A percentile compares a stretch with the other conserved stretches of the same genome.
Evolutionary conservation across 495 filamentous ascomycete genomes (phyloP).

Genomic region (Rhypophila decipiens): DNA sequence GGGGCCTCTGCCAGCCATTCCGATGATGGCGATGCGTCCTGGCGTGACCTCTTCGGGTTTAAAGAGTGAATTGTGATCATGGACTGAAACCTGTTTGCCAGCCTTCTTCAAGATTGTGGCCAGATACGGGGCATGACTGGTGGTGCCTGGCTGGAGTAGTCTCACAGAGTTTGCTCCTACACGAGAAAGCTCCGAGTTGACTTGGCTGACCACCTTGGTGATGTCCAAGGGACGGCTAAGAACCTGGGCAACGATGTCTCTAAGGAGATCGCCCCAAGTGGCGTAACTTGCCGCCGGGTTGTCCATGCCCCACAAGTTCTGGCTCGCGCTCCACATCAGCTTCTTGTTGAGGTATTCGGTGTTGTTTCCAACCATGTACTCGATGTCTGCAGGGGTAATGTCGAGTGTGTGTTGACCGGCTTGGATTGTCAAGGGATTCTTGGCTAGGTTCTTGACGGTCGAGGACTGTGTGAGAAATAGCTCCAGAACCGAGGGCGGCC

Average conservation of each 20-base stretch:
- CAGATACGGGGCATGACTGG: neutral
- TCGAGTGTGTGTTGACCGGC: neutral
- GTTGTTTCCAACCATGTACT: neutral
- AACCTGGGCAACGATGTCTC: neutral
- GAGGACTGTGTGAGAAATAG: neutral
- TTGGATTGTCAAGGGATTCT: neutral
- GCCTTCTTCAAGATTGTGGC: neutral
- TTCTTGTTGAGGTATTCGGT: neutral
- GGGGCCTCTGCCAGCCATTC: constrained; percentile 59
- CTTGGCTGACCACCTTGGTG: neutral
- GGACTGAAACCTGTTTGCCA: neutral
- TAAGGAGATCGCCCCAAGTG: neutral
- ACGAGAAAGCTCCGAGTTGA: neutral
- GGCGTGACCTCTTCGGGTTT: neutral
- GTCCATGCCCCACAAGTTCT: neutral
- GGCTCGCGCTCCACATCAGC: neutral
- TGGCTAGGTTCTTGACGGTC: neutral
- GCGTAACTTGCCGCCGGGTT: neutral
- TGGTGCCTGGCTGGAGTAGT: neutral
- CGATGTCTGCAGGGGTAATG: neutral
- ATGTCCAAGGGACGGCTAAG: neutral
- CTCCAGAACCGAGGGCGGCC: neutral
- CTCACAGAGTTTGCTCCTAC: neutral
- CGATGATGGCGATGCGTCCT: constrained; percentile 52
- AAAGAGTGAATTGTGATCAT: neutral